Percentiles rank a stretch among this genome's conserved stretches.
Evolutionary conservation across 371 early-diverging fungal species (phyloP).

Genomic region (Catenaria anguillulae): DNA sequence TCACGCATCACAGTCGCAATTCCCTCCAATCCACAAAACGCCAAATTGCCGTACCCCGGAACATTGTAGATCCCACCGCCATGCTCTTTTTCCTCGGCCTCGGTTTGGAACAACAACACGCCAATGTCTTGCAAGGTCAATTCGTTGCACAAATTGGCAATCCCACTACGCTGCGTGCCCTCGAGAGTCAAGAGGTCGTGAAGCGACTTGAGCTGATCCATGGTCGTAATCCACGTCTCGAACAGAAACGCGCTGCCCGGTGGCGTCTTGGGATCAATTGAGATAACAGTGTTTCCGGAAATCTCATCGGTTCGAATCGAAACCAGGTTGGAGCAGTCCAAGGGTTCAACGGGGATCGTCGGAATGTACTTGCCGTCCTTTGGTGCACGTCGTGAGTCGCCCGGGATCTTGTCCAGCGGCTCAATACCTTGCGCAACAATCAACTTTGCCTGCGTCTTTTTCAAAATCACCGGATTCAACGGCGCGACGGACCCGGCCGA

Average conservation of each 20-base stretch:
- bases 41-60: slow-evolving; percentile 58
- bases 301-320: neutral
- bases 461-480: slow-evolving; percentile 45
- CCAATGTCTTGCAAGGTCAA: slow-evolving; percentile 44
- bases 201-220: neutral
- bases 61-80: slow-evolving; percentile 56
- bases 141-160: neutral
- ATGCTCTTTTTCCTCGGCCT: slow-evolving; percentile 63
- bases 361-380: slow-evolving; percentile 18
- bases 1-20: slow-evolving; percentile 59
- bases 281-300: neutral
- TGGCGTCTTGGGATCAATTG: neutral
- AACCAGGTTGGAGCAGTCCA: neutral
- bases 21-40: slow-evolving; percentile 88
- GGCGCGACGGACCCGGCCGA: slow-evolving; percentile 12
- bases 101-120: slow-evolving; percentile 64
- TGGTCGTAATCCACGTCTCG: neutral
- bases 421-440: neutral
- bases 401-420: neutral
- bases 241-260: slow-evolving; percentile 12
- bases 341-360: slow-evolving; percentile 6
- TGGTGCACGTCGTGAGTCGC: slow-evolving; percentile 12
- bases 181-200: slow-evolving; percentile 5
- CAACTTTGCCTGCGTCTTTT: slow-evolving; percentile 29
- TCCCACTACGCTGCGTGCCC: neutral